Conservation (phyloP, 345 rosid genomes). For the Salix exigua region DNA sequence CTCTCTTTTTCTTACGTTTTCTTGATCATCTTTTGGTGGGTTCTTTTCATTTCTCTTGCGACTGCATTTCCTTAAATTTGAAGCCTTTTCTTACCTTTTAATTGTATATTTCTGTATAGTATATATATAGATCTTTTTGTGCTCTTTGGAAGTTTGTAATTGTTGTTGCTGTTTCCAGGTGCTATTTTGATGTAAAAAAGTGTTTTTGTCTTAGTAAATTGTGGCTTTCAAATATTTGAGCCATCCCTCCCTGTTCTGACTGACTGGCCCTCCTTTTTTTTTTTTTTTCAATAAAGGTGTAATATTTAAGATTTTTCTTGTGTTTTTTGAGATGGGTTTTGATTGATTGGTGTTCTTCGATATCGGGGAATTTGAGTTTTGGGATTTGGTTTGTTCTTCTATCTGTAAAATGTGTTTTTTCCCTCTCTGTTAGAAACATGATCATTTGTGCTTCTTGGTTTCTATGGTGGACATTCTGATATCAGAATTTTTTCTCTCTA, state of each 20-base stretch:
- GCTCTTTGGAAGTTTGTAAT: neutral
- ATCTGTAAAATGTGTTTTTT: neutral
- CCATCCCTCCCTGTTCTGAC: neutral
- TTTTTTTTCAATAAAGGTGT: neutral
- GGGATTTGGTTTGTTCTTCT: neutral
- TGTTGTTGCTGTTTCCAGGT: neutral
- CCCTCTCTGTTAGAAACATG: neutral
- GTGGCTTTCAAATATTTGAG: neutral
- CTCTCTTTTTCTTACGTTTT: neutral
- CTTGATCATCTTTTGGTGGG: neutral
- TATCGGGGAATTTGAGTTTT: neutral
- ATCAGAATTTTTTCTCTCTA: neutral
- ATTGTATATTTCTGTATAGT: neutral
- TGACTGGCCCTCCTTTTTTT: neutral
- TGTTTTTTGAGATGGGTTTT: neutral
- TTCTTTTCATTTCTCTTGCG: neutral
- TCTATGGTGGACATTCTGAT: neutral
- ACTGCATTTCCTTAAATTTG: neutral
- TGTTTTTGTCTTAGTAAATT: neutral
- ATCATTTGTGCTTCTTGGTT: neutral
- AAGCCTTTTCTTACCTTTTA: neutral
- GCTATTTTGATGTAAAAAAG: neutral
- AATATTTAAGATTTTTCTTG: neutral
- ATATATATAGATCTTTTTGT: neutral
- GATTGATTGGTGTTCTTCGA: conserved; percentile 4